Base-by-base conservation (phyloP, 2,329 filamentous ascomycete genomes). In the Penicillium sp. region DNA sequence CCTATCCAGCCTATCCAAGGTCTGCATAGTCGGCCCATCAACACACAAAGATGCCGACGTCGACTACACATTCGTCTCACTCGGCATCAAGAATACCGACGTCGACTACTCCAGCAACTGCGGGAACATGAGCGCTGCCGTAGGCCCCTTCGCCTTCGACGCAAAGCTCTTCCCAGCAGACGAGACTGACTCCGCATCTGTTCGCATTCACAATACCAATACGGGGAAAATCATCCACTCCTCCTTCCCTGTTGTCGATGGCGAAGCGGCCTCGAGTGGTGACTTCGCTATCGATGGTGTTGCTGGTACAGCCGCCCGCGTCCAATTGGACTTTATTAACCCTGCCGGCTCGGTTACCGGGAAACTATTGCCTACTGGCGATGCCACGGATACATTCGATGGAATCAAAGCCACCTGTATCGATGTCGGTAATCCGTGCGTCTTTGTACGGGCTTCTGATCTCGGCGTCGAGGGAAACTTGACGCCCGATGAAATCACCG, bases 71-170 rank as follows among this genome's bases (percentile, higher is more conserved):
- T 91, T 91, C 67, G 83, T 87, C 1, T 84, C 86, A 38, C 76
- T 91, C 6, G 87, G 87, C 2, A 81, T 91, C 50, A 81, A 81
- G 49, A 80, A 86, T 61, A 75, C 76, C 4, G 72, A 76, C 31
- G 78, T 91, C 2, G 88, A 91, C 64, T 81, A 84, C 63, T 84
- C 85, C 0, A 85, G 87, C 22, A 91, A 90, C 63, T 91, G 88
- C 67, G 88, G 88, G n/a, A 91, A 91, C 68, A 88, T 91, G 86
- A 84, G 79, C 5, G 80, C 82, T 39, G 81, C 84, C 0, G 81
- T 91, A 43, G 89, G 87, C 0, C 87, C 88, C 0, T 86, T 83
- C 65, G 85, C 84, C 2, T 75, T 86, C 67, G 73, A 90, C 73
- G 70, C 78, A 22, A 77, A 81, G 2, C 58, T 87, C 1, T 71